Base-by-base conservation (phyloP, 2,329 filamentous ascomycete genomes). In the Penicillium sp. region DNA sequence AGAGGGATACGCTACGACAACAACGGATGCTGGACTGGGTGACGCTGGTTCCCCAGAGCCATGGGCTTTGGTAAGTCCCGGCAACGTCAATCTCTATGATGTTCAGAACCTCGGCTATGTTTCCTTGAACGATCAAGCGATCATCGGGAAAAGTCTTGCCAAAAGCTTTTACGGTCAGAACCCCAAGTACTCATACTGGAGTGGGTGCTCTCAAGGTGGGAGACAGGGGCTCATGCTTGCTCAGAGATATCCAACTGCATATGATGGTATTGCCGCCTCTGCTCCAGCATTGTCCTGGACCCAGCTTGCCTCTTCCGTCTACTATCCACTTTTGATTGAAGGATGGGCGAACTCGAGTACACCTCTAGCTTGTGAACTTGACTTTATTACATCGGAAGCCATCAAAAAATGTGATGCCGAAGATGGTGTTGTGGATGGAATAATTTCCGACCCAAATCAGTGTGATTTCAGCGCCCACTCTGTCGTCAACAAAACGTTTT, bases 201-300 rank as follows among this genome's bases (percentile, higher is more conserved):
- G 38, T 11, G 56, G 54, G 6, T 61, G 59, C 36, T 61, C 57
- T 11, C 48, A 48, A 13, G 59, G 59, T 27, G 59, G 57, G 5
- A 47, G 57, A 16, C 57, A 59, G 31, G 57, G 59, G 13, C 39
- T 59, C 3, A 48, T 53, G 24, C 50, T 78, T 7, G 78, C 80
- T 0, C 77, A 85, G 56, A 60, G 67, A 7, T 83, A 78, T 54
- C 81, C 83, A 0, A 71, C 77, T 0, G 81, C 83, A 51, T 85
- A 84, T 48, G 81, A 85, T 56, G 83, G 83, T 14, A 74, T 81
- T 11, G 61, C 84, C 1, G 77, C 81, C 14, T 74, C 75, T 3
- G 80, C 75, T 77, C 76, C 67, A 66, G 68, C 47, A 21, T 32
- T 46, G 2, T n/a, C 32, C n/a, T 47, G 45, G 45, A 22, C 45